A percentile compares a stretch with the other conserved stretches of the same genome.
Conservation (phyloP, 1,139 yeast species). For the Ashbya aceris region DNA sequence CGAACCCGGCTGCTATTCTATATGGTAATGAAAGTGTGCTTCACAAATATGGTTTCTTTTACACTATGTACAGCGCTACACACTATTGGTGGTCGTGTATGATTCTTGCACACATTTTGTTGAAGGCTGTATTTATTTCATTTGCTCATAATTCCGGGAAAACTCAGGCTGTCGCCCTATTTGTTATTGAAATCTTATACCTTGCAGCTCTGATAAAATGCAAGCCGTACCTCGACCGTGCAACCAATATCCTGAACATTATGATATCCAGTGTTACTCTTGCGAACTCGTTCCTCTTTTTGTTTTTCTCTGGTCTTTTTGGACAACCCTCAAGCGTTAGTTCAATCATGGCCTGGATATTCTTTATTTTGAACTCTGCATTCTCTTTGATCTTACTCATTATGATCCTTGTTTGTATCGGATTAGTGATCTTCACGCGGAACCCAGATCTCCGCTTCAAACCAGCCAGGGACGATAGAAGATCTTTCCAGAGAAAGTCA, state of each 20-base stretch:
- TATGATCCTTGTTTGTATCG: slow-evolving; percentile 49
- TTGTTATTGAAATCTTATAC: slow-evolving; percentile 56
- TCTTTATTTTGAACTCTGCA: slow-evolving; percentile 69
- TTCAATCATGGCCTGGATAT: slow-evolving; percentile 74
- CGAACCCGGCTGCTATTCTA: slow-evolving; percentile 68
- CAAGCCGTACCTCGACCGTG: slow-evolving; percentile 61
- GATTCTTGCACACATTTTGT: slow-evolving; percentile 42
- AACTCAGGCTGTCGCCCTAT: slow-evolving; percentile 56
- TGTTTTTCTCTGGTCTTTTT: slow-evolving; percentile 65
- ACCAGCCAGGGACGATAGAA: slow-evolving; percentile 77
- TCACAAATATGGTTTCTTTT: slow-evolving; percentile 66
- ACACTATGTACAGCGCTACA: slow-evolving; percentile 71
- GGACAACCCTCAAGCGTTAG: slow-evolving; percentile 59
- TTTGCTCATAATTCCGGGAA: slow-evolving; percentile 64
- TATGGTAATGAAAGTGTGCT: slow-evolving; percentile 61
- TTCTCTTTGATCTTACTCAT: slow-evolving; percentile 57
- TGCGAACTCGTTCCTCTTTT: slow-evolving; percentile 60
- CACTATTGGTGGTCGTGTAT: slow-evolving; percentile 71
- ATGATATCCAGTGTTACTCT: slow-evolving; percentile 55
- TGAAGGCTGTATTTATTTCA: slow-evolving; percentile 56
- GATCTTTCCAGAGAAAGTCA: slow-evolving; percentile 62
- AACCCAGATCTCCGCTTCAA: slow-evolving; percentile 79
- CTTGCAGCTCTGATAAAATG: slow-evolving; percentile 47
- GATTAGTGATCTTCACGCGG: slow-evolving; percentile 51
- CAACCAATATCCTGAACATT: slow-evolving; percentile 61